Conservation (phyloP, 73 alveolate genomes). For the Tetrahymena malaccensis region DNA sequence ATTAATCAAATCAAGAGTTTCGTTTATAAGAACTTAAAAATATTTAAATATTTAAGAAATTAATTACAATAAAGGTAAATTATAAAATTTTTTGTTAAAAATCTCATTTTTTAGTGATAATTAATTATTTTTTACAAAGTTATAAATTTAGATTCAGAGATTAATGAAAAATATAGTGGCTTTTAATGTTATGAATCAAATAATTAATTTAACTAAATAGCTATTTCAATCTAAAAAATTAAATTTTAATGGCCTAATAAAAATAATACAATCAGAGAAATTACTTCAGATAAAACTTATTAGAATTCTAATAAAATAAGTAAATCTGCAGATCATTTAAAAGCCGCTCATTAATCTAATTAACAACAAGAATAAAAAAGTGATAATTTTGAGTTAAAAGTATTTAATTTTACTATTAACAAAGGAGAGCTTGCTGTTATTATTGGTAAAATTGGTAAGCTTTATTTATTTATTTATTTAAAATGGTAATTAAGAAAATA, state of each 20-base stretch:
- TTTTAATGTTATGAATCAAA: not conserved
- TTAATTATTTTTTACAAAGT: not conserved
- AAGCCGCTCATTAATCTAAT: too few relatives aligned
- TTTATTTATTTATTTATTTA: too few relatives aligned
- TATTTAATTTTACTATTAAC: too few relatives aligned
- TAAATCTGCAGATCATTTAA: not conserved
- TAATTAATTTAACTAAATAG: not conserved
- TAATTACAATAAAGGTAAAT: not conserved
- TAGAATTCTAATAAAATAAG: too few relatives aligned
- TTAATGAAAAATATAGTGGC: not conserved
- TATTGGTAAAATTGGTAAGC: not conserved
- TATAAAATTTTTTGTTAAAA: not conserved
- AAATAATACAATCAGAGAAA: too few relatives aligned
- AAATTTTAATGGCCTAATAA: not conserved
- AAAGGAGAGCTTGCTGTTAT: not conserved
- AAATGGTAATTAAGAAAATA: too few relatives aligned
- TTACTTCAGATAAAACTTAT: too few relatives aligned
- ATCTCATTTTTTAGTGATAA: too few relatives aligned
- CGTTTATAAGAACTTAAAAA: slow-evolving; percentile 4
- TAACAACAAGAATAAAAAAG: not conserved
- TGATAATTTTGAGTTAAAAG: not conserved
- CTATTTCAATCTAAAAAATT: not conserved
- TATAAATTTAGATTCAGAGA: not conserved
- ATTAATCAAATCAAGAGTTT: slow-evolving; percentile 10
- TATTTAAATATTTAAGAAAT: slow-evolving; percentile 18